Percentiles rank a stretch among this genome's conserved stretches.
Evolutionary conservation across 2,329 filamentous ascomycete genomes (phyloP).

Genomic region (Lojkania enalia): DNA sequence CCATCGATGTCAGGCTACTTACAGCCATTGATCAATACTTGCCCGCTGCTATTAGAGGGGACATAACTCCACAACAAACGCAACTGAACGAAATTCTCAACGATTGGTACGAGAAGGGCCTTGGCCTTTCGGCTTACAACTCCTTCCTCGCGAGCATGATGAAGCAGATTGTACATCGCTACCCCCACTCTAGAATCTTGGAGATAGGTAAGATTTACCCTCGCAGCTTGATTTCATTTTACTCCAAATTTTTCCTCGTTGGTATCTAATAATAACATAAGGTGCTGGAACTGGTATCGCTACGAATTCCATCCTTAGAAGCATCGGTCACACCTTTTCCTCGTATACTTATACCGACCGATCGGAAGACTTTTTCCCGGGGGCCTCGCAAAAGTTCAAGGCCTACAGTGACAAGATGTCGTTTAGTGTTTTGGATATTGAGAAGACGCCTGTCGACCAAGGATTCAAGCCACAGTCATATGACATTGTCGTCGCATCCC

Average conservation of each 20-base stretch:
- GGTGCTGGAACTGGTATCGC: slow-evolving; percentile 22
- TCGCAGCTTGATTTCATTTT: too few species aligned
- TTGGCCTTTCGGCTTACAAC: slow-evolving; percentile 1
- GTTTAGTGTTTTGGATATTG: slow-evolving; percentile 8
- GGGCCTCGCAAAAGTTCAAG: slow-evolving; percentile 7
- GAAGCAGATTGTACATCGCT: slow-evolving; percentile 19
- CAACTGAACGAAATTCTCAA: slow-evolving; percentile 19
- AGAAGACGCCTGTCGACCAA: slow-evolving; percentile 6
- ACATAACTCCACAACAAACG: too few species aligned
- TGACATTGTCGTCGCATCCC: slow-evolving; percentile 16
- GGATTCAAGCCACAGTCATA: slow-evolving; percentile 10
- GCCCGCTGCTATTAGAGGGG: slow-evolving; percentile 6
- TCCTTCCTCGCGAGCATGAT: slow-evolving; percentile 4
- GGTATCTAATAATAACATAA: too few species aligned
- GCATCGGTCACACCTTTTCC: background rate
- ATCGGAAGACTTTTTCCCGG: slow-evolving; percentile 10
- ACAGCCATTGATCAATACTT: slow-evolving; percentile 11
- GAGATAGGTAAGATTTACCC: slow-evolving; percentile 15
- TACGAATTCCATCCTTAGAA: background rate
- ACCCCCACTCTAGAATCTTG: slow-evolving; percentile 15
- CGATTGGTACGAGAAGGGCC: slow-evolving; percentile 16
- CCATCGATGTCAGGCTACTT: slow-evolving; percentile 2
- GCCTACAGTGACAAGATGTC: slow-evolving; percentile 7
- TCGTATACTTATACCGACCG: slow-evolving; percentile 16
- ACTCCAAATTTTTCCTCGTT: too few species aligned